phyloP scores from a whole-genome alignment of 306 rosid genomes.

The Lathyrus tuberosus region DNA sequence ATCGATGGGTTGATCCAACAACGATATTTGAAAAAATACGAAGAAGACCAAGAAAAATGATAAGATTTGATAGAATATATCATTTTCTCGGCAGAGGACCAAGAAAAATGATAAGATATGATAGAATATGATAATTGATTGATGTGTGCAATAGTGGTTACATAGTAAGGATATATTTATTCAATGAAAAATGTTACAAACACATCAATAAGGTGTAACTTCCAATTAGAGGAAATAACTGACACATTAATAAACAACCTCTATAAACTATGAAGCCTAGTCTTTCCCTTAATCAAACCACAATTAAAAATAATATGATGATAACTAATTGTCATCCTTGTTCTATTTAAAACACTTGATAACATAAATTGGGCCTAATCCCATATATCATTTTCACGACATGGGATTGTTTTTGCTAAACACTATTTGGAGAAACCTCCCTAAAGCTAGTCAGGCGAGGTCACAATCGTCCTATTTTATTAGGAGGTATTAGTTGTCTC shows the following conservation, averaged over 20 bases:
- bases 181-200: not conserved
- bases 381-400: too few species aligned
- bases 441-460: too few species aligned
- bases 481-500: too few species aligned
- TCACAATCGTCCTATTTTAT: too few species aligned
- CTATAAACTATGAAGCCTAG: not conserved
- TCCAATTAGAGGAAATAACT: not conserved
- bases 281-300: not conserved
- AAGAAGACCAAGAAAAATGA: not conserved
- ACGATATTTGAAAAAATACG: too few species aligned
- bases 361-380: not conserved
- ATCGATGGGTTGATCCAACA: too few species aligned
- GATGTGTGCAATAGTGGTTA: not conserved
- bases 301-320: not conserved
- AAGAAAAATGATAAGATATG: not conserved
- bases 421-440: too few species aligned
- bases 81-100: too few species aligned
- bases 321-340: not conserved
- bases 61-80: not conserved
- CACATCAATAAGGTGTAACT: not conserved
- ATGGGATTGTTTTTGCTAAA: too few species aligned
- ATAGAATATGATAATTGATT: too few species aligned
- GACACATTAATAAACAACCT: not conserved
- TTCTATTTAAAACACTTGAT: too few species aligned
- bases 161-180: not conserved